Percentiles rank a stretch among this genome's conserved stretches.
Evolutionary conservation across 2,329 filamentous ascomycete species (phyloP).

Genomic region (Fusarium clavum): DNA sequence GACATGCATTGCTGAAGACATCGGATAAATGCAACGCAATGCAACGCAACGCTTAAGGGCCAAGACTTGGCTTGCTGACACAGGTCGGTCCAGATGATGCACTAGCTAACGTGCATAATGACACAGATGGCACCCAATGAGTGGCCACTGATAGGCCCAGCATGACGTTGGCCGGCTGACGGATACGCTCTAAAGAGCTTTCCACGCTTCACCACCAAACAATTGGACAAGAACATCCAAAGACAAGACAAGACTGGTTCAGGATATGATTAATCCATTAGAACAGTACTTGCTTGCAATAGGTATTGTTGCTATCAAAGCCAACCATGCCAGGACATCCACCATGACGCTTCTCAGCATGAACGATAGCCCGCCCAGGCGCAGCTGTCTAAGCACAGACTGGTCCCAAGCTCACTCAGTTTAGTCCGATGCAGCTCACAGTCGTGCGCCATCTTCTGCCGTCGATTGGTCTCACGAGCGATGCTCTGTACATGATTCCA

Average conservation of each 20-base stretch:
- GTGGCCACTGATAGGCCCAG: constrained; percentile 6
- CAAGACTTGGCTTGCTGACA: constrained; percentile 18
- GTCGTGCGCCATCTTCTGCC: constrained; percentile 6
- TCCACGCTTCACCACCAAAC: constrained; percentile 4
- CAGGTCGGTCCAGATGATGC: constrained; percentile 12
- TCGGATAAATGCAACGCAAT: constrained; percentile 23
- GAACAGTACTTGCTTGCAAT: constrained; percentile 12
- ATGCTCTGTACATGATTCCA: constrained; percentile 5
- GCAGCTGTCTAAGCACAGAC: neutral
- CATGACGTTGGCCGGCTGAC: constrained; percentile 20
- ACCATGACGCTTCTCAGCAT: neutral
- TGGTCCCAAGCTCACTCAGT: neutral
- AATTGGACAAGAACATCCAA: constrained; percentile 12
- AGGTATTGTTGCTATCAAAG: constrained; percentile 16
- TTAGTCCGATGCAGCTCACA: neutral
- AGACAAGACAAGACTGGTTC: neutral
- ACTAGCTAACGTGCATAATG: constrained; percentile 18
- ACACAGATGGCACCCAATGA: constrained; percentile 14
- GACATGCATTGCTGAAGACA: constrained; percentile 12
- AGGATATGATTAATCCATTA: neutral
- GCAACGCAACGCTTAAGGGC: constrained; percentile 12
- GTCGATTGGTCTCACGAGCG: constrained; percentile 1
- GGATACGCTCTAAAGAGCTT: constrained; percentile 7
- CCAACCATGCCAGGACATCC: neutral
- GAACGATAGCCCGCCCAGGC: neutral